Evolutionary conservation across 73 alveolate genomes (phyloP).

Genomic region (Paraurostyla sp.): DNA sequence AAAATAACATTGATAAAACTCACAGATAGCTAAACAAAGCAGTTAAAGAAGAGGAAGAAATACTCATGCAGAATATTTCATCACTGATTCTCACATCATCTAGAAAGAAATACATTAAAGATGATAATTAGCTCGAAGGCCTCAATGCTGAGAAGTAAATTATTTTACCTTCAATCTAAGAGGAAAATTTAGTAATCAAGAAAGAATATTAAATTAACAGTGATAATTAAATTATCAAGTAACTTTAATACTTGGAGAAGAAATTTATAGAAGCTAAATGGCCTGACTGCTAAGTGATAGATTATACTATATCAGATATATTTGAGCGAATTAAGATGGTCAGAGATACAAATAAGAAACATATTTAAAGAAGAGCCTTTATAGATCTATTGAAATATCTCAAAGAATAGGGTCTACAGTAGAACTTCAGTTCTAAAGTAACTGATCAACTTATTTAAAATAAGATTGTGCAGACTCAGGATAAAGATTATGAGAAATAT

Average conservation of each 20-base stretch:
- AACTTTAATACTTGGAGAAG: slow-evolving; percentile 31
- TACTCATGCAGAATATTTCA: slow-evolving; percentile 62
- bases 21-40: slow-evolving; percentile 73
- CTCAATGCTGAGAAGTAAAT: not conserved
- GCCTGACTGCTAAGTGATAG: slow-evolving; percentile 30
- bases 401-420: slow-evolving; percentile 51
- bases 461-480: not conserved
- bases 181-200: not conserved
- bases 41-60: slow-evolving; percentile 60
- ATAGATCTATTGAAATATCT: slow-evolving; percentile 57
- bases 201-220: not conserved
- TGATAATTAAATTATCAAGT: not conserved
- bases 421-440: slow-evolving; percentile 28
- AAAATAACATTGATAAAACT: slow-evolving; percentile 64
- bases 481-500: not conserved
- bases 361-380: slow-evolving; percentile 64
- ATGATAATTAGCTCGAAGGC: slow-evolving; percentile 10
- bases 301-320: slow-evolving; percentile 19
- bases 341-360: slow-evolving; percentile 60
- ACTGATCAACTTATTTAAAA: slow-evolving; percentile 2
- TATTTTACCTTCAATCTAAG: not conserved
- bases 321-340: slow-evolving; percentile 61
- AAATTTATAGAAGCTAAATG: not conserved
- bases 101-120: slow-evolving; percentile 45
- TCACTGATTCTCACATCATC: slow-evolving; percentile 46